A percentile compares a stretch with the other conserved stretches of the same genome.
These are phyloP conservation scores for Penicillium sp. DNA, from an alignment of 2,329 filamentous ascomycete species.

Conservation along the genomic window DNA sequence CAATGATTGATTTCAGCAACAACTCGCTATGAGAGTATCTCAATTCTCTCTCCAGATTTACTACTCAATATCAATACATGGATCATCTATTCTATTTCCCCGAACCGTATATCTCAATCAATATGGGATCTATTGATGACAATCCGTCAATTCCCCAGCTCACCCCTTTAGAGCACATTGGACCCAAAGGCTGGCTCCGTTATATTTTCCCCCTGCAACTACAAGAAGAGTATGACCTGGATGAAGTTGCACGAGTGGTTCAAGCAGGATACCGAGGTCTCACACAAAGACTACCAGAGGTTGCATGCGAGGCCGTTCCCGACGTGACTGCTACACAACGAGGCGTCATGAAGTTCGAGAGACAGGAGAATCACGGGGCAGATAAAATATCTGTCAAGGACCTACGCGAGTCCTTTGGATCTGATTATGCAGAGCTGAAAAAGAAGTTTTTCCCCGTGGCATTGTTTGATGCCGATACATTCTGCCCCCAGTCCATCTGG, in stretches of 20 bases:
- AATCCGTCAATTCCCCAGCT: slow-evolving; percentile 9
- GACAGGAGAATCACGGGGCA: slow-evolving; percentile 12
- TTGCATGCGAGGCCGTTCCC: slow-evolving; percentile 35
- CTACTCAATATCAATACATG: too few species aligned
- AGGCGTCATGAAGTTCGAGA: slow-evolving; percentile 34
- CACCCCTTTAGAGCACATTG: slow-evolving; percentile 36
- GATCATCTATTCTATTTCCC: too few species aligned
- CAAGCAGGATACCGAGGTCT: slow-evolving; percentile 33
- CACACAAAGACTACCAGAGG: slow-evolving; percentile 29
- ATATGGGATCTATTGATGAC: not conserved
- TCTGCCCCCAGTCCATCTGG: slow-evolving; percentile 31
- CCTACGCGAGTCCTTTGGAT: slow-evolving; percentile 35
- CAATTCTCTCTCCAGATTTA: too few species aligned
- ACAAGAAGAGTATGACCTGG: slow-evolving; percentile 30
- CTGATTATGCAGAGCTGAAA: slow-evolving; percentile 41
- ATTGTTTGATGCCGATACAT: slow-evolving; percentile 49
- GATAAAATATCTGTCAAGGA: slow-evolving; percentile 45
- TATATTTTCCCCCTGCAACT: slow-evolving; percentile 40
- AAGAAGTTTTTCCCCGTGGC: slow-evolving; percentile 45
- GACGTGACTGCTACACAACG: slow-evolving; percentile 32
- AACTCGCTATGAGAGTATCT: too few species aligned
- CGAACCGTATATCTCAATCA: not conserved
- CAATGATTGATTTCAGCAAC: too few species aligned
- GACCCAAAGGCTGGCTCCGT: slow-evolving; percentile 37
- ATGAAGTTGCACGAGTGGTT: slow-evolving; percentile 3